Base-by-base conservation (phyloP, 768 basidiomycete genomes). In the Phlebiopsis flavidoalba region DNA sequence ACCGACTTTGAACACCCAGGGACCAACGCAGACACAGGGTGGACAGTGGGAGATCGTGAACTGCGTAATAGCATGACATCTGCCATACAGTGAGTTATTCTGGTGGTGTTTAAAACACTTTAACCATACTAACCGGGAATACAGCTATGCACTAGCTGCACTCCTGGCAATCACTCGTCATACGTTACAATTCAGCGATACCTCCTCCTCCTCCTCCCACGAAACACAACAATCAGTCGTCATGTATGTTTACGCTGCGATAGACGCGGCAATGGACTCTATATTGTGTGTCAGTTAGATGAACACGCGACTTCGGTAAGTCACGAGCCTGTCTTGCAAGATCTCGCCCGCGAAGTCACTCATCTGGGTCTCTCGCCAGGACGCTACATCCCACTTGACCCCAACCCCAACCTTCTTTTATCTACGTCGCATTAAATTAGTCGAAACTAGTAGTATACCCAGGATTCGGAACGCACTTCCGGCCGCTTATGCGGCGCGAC, bases 401-500 rank as follows among this genome's bases (percentile, higher is more conserved):
- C 85, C 85, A 88, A 22, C 85, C 84, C 85, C 85, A 87, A 0
- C 83, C 83, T 8, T 79, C 77, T 73, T 86, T 86, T 64, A 88
- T 82, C 86, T 87, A 45, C 8, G 45, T 37, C 55, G 15, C n/a
- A 60, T 49, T 17, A 59, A 49, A 53, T 19, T 45, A 43, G 12
- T 24, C 15, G 8, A n/a, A 14, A 43, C 15, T 46, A n/a, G 26
- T 52, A 21, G 43, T 35, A 24, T 52, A 43, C n/a, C 15, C 7
- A 33, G 22, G 12, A 24, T 57, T 43, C 10, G 17, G 7, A 37
- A 59, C 67, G 45, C 63, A 87, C 88, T 72, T 88, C 87, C 19
- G 89, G 89, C 64, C 83, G 88, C 72, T 91, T 91, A 71, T 90
- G 88, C 21, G 88, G 88, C 1, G 86, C 86, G 36, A 89, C 73